Evolutionary conservation across 2,329 filamentous ascomycete genomes (phyloP).

Genomic region (Tolypocladium cylindrosporum): DNA sequence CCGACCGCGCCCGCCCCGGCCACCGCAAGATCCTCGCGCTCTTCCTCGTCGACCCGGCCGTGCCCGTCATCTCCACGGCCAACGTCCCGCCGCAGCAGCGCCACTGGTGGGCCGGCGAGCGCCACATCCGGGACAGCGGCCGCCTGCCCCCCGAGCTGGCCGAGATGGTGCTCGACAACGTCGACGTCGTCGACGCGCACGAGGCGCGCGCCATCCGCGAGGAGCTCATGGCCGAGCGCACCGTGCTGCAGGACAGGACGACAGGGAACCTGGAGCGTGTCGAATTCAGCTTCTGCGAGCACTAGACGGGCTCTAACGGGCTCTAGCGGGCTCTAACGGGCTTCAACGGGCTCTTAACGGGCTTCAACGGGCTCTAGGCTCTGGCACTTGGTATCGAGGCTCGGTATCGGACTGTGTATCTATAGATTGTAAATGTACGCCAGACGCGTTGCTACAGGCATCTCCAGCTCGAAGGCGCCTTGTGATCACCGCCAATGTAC

Average conservation of each 20-base stretch:
- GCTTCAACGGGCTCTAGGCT: background rate
- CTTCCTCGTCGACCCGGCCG: conserved; percentile 49
- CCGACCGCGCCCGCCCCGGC: conserved; percentile 40
- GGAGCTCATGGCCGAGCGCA: conserved; percentile 18
- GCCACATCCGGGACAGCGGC: background rate
- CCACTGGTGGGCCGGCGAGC: conserved; percentile 21
- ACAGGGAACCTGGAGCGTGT: background rate
- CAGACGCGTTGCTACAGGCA: background rate
- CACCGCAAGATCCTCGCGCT: conserved; percentile 50
- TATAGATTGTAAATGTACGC: too few species aligned
- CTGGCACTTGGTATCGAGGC: too few species aligned
- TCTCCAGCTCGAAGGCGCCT: background rate
- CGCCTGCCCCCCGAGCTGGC: background rate
- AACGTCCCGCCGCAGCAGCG: conserved; percentile 34
- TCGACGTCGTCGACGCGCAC: conserved; percentile 3
- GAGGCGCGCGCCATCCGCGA: conserved; percentile 13
- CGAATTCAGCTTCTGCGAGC: conserved; percentile 15
- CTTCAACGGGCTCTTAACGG: too few species aligned
- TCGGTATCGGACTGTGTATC: background rate
- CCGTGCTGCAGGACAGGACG: conserved; percentile 1
- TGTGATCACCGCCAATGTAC: background rate
- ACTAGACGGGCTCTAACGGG: conserved; percentile 3
- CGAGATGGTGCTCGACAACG: background rate
- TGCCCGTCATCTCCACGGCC: conserved; percentile 31
- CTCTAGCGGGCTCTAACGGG: too few species aligned